Evolutionary conservation across 106 monocot species (phyloP).

Genomic region (Phalaenopsis equestris): DNA sequence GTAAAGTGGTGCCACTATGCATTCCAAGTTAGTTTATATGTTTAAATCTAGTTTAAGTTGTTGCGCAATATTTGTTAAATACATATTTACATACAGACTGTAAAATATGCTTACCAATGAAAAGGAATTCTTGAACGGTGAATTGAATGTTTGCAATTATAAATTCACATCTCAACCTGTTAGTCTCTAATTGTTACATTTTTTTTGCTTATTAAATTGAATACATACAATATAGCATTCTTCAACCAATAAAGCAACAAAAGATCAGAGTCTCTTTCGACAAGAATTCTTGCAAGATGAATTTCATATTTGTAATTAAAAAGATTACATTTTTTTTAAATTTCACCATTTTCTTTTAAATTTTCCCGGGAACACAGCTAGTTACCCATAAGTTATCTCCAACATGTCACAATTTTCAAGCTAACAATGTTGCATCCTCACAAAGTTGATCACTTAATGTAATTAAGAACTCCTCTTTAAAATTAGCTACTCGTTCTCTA

Average conservation of each 20-base stretch:
- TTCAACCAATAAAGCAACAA: neutral
- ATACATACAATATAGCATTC: neutral
- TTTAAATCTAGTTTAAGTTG: neutral
- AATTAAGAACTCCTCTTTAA: too few relatives aligned
- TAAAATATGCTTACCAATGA: neutral
- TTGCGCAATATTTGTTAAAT: neutral
- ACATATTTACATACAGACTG: neutral
- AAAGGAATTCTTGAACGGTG: neutral
- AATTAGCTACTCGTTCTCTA: too few relatives aligned
- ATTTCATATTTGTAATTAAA: neutral
- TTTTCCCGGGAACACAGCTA: neutral
- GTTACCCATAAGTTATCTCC: neutral
- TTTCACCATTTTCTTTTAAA: neutral
- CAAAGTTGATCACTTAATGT: too few relatives aligned
- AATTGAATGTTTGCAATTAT: neutral
- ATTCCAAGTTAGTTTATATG: neutral
- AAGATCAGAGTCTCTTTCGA: neutral
- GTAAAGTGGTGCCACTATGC: neutral
- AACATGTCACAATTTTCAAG: neutral
- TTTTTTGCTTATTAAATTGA: neutral
- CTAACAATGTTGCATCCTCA: too few relatives aligned
- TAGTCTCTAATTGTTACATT: neutral
- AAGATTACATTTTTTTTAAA: neutral
- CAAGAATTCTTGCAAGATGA: neutral
- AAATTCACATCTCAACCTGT: neutral